Evolutionary conservation across 495 filamentous ascomycete species (phyloP).

Genomic region (Penicillium soppii): DNA sequence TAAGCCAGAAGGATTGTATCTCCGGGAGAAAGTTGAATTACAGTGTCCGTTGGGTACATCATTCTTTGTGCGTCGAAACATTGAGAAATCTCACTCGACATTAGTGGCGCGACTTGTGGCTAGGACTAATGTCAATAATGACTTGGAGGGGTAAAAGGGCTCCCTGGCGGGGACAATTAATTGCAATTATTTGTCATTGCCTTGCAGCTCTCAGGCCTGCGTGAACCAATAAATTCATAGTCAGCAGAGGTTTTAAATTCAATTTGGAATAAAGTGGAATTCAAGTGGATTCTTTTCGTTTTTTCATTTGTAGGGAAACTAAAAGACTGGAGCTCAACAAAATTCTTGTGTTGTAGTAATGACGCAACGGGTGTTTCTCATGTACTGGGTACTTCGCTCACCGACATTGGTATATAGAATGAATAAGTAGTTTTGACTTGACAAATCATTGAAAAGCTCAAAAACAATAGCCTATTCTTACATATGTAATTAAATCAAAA

Average conservation of each 20-base stretch:
- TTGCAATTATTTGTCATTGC: slow-evolving; percentile 9
- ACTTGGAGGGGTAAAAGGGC: background rate
- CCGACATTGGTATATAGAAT: background rate
- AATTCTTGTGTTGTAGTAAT: background rate
- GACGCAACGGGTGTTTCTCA: background rate
- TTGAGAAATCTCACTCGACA: slow-evolving; percentile 1
- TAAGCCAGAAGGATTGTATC: background rate
- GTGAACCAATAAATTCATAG: background rate
- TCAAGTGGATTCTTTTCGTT: background rate
- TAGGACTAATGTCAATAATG: background rate
- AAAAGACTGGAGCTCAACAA: background rate
- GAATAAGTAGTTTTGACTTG: background rate
- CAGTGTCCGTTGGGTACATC: slow-evolving; percentile 5
- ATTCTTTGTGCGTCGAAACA: slow-evolving; percentile 9
- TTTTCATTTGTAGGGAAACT: background rate
- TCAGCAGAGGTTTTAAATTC: background rate
- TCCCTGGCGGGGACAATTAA: slow-evolving; percentile 9
- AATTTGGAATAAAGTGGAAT: slow-evolving; percentile 3
- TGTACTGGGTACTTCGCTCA: background rate
- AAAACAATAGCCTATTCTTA: too few species aligned
- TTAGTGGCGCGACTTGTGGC: slow-evolving; percentile 9
- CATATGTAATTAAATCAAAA: too few species aligned
- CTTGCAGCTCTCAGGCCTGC: slow-evolving; percentile 1
- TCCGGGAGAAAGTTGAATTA: slow-evolving; percentile 10
- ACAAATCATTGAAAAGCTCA: background rate